Percentiles rank a stretch among this genome's conserved stretches.
phyloP scores from a whole-genome alignment of 192 early-diverging fungal species.

The Dissophora globulifera region DNA sequence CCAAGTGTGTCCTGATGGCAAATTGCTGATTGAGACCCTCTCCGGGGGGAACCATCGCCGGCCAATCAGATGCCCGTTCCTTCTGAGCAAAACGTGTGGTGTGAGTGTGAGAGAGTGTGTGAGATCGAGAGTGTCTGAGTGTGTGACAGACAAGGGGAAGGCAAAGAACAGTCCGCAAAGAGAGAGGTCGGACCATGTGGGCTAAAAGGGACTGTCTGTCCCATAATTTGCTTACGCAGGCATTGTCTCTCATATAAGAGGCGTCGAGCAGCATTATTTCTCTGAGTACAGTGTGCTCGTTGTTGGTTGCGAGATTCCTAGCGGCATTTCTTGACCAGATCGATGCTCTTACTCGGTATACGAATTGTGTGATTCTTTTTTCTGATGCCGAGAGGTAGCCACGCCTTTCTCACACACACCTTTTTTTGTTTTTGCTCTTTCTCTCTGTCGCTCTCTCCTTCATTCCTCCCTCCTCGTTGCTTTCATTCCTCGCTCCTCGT shows the following conservation, averaged over 20 bases:
- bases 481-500: too few species aligned
- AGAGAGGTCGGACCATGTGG: neutral
- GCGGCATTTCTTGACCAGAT: slow-evolving; percentile 54
- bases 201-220: too few species aligned
- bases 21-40: too few species aligned
- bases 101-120: too few species aligned
- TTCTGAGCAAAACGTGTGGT: too few species aligned
- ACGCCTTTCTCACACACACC: slow-evolving; percentile 43
- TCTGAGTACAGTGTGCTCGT: slow-evolving; percentile 38
- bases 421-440: slow-evolving; percentile 22
- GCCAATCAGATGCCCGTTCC: too few species aligned
- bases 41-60: too few species aligned
- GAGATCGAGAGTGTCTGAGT: too few species aligned
- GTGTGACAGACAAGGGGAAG: neutral
- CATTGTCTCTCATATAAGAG: too few species aligned
- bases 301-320: slow-evolving; percentile 54
- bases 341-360: slow-evolving; percentile 47
- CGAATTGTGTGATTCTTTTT: slow-evolving; percentile 50
- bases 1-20: too few species aligned
- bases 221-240: neutral
- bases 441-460: neutral
- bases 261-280: neutral
- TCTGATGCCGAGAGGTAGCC: slow-evolving; percentile 47
- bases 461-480: too few species aligned
- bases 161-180: neutral